Percentiles rank a stretch among this genome's conserved stretches.
Evolutionary conservation across 169 alveolate genomes (phyloP).

Genomic region (Plasmodium knowlesi): DNA sequence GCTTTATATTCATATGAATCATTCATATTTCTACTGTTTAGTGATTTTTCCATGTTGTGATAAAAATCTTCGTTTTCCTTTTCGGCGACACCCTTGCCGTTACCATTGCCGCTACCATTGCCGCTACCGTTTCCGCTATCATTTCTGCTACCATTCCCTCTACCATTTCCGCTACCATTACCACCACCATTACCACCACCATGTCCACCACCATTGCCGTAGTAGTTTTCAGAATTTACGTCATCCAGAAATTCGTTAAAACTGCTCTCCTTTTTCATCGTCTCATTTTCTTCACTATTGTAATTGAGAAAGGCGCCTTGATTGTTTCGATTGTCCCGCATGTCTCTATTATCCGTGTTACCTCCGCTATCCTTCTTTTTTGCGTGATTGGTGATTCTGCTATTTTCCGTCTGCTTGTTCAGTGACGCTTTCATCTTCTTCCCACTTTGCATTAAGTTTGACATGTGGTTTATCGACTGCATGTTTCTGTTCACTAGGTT

Average conservation of each 20-base stretch:
- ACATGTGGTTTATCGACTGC: constrained; percentile 71
- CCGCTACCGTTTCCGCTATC: too few species aligned
- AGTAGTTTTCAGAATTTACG: constrained; percentile 5
- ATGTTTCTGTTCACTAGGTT: constrained; percentile 51
- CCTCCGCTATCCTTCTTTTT: neutral
- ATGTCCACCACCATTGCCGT: constrained; percentile 4
- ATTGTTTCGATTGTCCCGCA: neutral
- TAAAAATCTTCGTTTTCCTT: constrained; percentile 35
- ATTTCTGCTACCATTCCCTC: too few species aligned
- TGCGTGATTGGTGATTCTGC: neutral
- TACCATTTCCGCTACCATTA: too few species aligned
- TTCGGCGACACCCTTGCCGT: neutral
- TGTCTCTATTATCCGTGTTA: neutral
- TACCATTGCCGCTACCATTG: too few species aligned
- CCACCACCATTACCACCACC: too few species aligned
- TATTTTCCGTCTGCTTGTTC: neutral
- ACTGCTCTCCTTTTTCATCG: constrained; percentile 54
- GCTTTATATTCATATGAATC: constrained; percentile 29
- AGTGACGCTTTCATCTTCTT: neutral
- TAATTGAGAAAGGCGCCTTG: neutral
- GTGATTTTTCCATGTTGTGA: constrained; percentile 10
- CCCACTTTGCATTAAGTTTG: constrained; percentile 36
- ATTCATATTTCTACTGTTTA: constrained; percentile 32
- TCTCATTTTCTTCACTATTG: constrained; percentile 5
- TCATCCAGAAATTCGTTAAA: constrained; percentile 73